Conservation (phyloP, 352 stramenopile species). For the Globisporangium parvum region DNA sequence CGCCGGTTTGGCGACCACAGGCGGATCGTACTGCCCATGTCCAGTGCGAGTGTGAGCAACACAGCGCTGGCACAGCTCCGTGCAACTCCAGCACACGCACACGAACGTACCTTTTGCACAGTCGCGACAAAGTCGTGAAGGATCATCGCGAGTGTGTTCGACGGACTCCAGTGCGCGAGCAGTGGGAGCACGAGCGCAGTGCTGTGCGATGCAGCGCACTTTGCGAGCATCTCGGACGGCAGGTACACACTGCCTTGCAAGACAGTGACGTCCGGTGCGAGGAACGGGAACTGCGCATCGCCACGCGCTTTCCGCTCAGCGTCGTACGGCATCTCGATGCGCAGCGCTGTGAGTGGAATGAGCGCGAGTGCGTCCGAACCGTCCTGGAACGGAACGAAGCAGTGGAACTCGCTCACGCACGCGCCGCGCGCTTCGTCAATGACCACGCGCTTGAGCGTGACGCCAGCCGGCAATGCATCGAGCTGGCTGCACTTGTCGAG, state of each 20-base stretch:
- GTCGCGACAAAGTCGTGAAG: slow-evolving; percentile 57
- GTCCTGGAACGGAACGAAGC: slow-evolving; percentile 70
- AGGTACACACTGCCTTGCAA: slow-evolving; percentile 43
- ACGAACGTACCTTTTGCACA: slow-evolving; percentile 37
- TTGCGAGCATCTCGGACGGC: slow-evolving; percentile 35
- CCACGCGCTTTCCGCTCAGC: slow-evolving; percentile 17
- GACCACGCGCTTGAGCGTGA: slow-evolving; percentile 34
- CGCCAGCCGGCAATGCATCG: slow-evolving; percentile 27
- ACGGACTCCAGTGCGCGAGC: slow-evolving; percentile 69
- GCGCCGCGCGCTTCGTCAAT: slow-evolving; percentile 42
- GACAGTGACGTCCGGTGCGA: slow-evolving; percentile 41
- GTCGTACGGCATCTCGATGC: slow-evolving; percentile 57
- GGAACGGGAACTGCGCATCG: slow-evolving; percentile 55
- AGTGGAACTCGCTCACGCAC: slow-evolving; percentile 57
- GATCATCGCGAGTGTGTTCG: slow-evolving; percentile 66
- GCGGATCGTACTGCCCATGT: slow-evolving; percentile 23
- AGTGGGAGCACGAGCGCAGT: slow-evolving; percentile 33
- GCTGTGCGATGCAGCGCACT: background rate
- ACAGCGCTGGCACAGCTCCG: background rate
- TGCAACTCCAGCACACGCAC: background rate
- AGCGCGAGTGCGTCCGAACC: slow-evolving; percentile 62
- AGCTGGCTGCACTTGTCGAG: slow-evolving; percentile 53
- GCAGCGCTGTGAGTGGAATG: slow-evolving; percentile 49
- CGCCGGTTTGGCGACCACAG: slow-evolving; percentile 12
- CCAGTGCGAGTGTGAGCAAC: background rate